Conservation (phyloP, 495 filamentous ascomycete species). For the Rusavskia elegans region DNA sequence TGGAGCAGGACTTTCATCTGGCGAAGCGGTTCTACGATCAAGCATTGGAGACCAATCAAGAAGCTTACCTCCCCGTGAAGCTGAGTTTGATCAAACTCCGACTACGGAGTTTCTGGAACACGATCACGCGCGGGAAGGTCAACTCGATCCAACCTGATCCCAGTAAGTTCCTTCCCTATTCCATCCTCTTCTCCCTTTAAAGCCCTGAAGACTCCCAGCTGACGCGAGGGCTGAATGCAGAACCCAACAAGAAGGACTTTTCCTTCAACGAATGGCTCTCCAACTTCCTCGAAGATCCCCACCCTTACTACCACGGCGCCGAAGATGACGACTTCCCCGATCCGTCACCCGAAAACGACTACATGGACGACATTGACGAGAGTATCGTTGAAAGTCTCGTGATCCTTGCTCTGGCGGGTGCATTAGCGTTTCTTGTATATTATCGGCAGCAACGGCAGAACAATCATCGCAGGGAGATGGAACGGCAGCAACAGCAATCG, state of each 20-base stretch:
- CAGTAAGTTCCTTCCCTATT: slow-evolving; percentile 33
- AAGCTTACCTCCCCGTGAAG: slow-evolving; percentile 89
- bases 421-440: slow-evolving; percentile 62
- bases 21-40: slow-evolving; percentile 93
- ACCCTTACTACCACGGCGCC: slow-evolving; percentile 38
- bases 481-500: slow-evolving; percentile 21
- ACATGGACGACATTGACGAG: slow-evolving; percentile 59
- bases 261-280: slow-evolving; percentile 71
- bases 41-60: slow-evolving; percentile 75
- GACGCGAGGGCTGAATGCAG: slow-evolving; percentile 17
- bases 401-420: slow-evolving; percentile 61
- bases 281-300: slow-evolving; percentile 46
- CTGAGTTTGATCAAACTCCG: slow-evolving; percentile 77
- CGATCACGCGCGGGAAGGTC: slow-evolving; percentile 69
- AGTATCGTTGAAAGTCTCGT: slow-evolving; percentile 69
- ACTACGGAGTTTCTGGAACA: slow-evolving; percentile 81
- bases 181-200: not conserved
- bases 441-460: slow-evolving; percentile 67
- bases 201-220: slow-evolving; percentile 1
- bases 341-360: slow-evolving; percentile 34
- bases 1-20: slow-evolving; percentile 91
- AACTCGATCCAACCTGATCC: slow-evolving; percentile 83
- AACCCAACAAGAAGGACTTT: slow-evolving; percentile 49
- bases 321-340: slow-evolving; percentile 33
- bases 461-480: slow-evolving; percentile 24